Base-by-base conservation (phyloP, 176 grass and related monocot genomes). In the Melocanna baccifera region DNA sequence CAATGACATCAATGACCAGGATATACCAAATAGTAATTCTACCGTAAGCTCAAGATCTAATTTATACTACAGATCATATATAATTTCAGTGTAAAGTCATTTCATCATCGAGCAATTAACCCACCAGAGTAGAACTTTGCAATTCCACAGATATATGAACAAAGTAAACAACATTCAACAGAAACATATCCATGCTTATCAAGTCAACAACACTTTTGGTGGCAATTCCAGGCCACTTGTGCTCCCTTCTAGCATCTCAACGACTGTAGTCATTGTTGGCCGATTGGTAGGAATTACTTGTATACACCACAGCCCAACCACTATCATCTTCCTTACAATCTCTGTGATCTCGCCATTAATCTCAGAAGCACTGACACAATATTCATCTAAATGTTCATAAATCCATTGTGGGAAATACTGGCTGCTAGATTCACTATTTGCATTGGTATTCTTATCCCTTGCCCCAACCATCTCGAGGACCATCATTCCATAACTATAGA, bases 401-500 rank as follows among this genome's bases (percentile, higher is more conserved):
- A 91, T 75, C 85, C 59, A 71, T 0, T 88, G 66, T 19, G 85
- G 85, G 65, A 87, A 87, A 84, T 87, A 87, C 43, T 88, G 66
- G 23, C 74, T 88, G 40, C 42, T 84, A 53, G 53, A 48, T 59
- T 62, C 56, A 71, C 1, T 43, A 9, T 52, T 73, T 19, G 18
- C 13, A 46, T 78, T 51, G 14, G 66, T 26, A 20, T 84, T 87
- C 22, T 36, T 88, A 11, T 74, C 81, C 26, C 75, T 84, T 70
- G 68, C 81, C 9, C 90, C 90, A 69, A 86, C 86, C 83, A 92
- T 92, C 61, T 92, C 86, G 34, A 92, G 86, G 14, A 92, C 12
- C 83, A 92, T 84, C 90, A 89, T 92, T 62, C 90, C 90, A 19
- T 89, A 92, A 19, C 90, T 92, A 9, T 92, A 92, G 12, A 89